Conservation (phyloP, 495 filamentous ascomycete genomes). For the Pseudevernia furfuracea region DNA sequence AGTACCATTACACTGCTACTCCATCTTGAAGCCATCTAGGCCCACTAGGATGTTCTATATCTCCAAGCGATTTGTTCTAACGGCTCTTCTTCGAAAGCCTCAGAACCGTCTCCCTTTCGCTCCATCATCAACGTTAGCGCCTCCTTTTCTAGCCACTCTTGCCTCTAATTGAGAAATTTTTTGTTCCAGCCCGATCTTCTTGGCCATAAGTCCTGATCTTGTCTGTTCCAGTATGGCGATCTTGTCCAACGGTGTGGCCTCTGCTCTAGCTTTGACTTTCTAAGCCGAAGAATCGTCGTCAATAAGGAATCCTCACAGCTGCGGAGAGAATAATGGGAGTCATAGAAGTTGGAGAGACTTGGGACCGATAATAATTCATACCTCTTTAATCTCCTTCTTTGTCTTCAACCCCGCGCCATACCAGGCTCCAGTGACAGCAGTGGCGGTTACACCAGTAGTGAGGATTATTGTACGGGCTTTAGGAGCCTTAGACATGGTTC, state of each 20-base stretch:
- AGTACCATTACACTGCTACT: background rate
- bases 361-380: constrained; percentile 17
- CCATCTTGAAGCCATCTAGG: background rate
- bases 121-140: background rate
- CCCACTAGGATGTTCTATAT: background rate
- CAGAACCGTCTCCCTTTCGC: background rate
- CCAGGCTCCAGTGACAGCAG: constrained; percentile 45
- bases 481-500: constrained; percentile 17
- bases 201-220: constrained; percentile 41
- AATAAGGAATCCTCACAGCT: background rate
- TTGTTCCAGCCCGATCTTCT: constrained; percentile 46
- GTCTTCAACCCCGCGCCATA: constrained; percentile 51
- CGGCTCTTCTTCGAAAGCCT: background rate
- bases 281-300: constrained; percentile 15
- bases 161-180: constrained; percentile 48
- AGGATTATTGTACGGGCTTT: constrained; percentile 35
- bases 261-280: constrained; percentile 36
- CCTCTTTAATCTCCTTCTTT: constrained; percentile 39
- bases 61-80: background rate
- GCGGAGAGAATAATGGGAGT: background rate
- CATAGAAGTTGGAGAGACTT: background rate
- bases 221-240: constrained; percentile 44
- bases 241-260: constrained; percentile 47
- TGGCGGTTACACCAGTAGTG: constrained; percentile 40
- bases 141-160: background rate